Evolutionary conservation across 176 grass and related monocot species (phyloP).

Genomic region (Alloteropsis semialata): DNA sequence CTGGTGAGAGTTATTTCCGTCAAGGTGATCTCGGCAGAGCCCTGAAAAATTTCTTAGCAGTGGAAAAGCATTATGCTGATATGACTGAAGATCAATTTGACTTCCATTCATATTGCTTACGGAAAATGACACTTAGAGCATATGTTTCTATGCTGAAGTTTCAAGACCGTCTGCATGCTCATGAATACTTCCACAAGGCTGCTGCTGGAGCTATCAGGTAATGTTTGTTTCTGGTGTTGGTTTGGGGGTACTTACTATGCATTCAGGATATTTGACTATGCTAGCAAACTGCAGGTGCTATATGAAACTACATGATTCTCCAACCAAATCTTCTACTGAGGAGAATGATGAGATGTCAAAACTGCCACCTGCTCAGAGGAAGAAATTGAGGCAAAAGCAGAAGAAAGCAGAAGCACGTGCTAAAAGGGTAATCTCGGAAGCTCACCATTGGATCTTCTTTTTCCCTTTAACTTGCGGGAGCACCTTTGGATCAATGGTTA

Average conservation of each 20-base stretch:
- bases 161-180: conserved; percentile 93
- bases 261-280: conserved; percentile 27
- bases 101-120: conserved; percentile 97
- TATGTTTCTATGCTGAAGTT: conserved; percentile 99
- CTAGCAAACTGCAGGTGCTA: conserved; percentile 65
- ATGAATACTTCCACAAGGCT: conserved; percentile 98
- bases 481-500: conserved; percentile 16
- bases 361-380: conserved; percentile 87
- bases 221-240: conserved; percentile 14
- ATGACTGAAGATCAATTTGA: conserved; percentile 99
- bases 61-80: conserved; percentile 93
- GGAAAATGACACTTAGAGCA: conserved; percentile 94
- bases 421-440: conserved; percentile 69
- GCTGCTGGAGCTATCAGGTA: conserved; percentile 93
- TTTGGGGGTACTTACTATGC: conserved; percentile 15
- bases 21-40: conserved; percentile 96
- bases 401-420: conserved; percentile 98
- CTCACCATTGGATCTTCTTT: not conserved
- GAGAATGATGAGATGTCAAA: conserved; percentile 91
- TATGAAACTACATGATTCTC: conserved; percentile 94
- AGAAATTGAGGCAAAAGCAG: conserved; percentile 98
- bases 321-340: conserved; percentile 68
- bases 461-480: not conserved
- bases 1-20: conserved; percentile 89
- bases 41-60: conserved; percentile 91